Conservation (phyloP, 1,284 basidiomycete species). For the Cerrena zonata region DNA sequence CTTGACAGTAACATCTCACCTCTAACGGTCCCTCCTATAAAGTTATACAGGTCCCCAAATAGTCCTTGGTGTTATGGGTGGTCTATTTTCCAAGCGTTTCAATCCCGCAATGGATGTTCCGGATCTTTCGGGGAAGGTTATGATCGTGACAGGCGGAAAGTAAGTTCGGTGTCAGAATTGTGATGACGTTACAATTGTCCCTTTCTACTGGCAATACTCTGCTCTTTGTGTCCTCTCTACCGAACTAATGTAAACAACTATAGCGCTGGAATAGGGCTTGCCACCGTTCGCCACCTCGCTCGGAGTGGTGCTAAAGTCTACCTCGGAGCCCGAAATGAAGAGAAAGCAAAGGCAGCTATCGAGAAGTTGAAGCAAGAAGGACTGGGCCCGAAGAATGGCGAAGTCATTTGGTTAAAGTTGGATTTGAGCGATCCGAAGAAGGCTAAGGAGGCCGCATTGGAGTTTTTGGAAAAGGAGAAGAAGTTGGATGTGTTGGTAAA, state of each 20-base stretch:
- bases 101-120: slow-evolving; percentile 25
- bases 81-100: slow-evolving; percentile 18
- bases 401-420: slow-evolving; percentile 3
- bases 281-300: slow-evolving; percentile 12
- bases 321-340: slow-evolving; percentile 13
- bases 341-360: slow-evolving; percentile 9
- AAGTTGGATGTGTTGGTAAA: slow-evolving; percentile 35
- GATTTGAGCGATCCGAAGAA: slow-evolving; percentile 9
- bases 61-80: slow-evolving; percentile 10
- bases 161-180: slow-evolving; percentile 15
- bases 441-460: slow-evolving; percentile 18
- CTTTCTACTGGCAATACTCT: background rate
- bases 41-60: background rate
- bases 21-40: no score
- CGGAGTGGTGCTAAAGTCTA: slow-evolving; percentile 15
- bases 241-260: background rate
- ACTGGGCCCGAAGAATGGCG: background rate
- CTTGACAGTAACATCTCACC: no score
- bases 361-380: slow-evolving; percentile 28
- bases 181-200: background rate
- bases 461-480: slow-evolving; percentile 21
- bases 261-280: slow-evolving; percentile 1
- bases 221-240: background rate
- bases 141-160: slow-evolving; percentile 38
- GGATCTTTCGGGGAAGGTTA: slow-evolving; percentile 34